phyloP scores from a whole-genome alignment of 2,329 filamentous ascomycete species.

The Penicillium sp. region DNA sequence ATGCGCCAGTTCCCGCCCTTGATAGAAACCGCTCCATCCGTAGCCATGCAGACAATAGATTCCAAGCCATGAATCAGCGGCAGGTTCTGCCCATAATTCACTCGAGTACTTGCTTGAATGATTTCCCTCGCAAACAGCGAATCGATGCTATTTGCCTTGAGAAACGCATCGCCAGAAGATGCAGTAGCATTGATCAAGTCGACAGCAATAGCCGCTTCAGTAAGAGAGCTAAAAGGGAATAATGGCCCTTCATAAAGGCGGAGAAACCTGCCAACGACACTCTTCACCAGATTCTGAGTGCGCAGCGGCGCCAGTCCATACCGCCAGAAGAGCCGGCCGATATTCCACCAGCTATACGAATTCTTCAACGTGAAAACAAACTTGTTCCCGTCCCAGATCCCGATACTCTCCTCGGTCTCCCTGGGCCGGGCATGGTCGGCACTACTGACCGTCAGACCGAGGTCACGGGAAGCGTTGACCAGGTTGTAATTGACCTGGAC shows the following conservation, averaged over 20 bases:
- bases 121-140: slow-evolving; percentile 66
- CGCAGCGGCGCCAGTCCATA: slow-evolving; percentile 73
- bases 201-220: slow-evolving; percentile 57
- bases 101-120: slow-evolving; percentile 79
- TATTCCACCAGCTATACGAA: slow-evolving; percentile 66
- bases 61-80: slow-evolving; percentile 79
- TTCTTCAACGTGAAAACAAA: slow-evolving; percentile 62
- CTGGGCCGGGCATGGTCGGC: slow-evolving; percentile 42
- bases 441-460: slow-evolving; percentile 56
- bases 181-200: slow-evolving; percentile 59
- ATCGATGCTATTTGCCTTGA: slow-evolving; percentile 60
- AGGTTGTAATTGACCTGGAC: slow-evolving; percentile 76
- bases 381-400: slow-evolving; percentile 71
- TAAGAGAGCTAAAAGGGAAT: slow-evolving; percentile 76
- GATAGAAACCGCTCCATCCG: slow-evolving; percentile 70
- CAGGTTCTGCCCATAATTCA: slow-evolving; percentile 90
- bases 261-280: slow-evolving; percentile 63
- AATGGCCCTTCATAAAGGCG: slow-evolving; percentile 69
- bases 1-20: slow-evolving; percentile 89
- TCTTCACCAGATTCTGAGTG: slow-evolving; percentile 63
- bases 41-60: slow-evolving; percentile 84
- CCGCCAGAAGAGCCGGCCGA: slow-evolving; percentile 69
- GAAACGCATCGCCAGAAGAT: slow-evolving; percentile 63
- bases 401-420: slow-evolving; percentile 48
- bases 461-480: slow-evolving; percentile 59